Evolutionary conservation across 768 basidiomycete species (phyloP).

Genomic region (Crepidotus variabilis): DNA sequence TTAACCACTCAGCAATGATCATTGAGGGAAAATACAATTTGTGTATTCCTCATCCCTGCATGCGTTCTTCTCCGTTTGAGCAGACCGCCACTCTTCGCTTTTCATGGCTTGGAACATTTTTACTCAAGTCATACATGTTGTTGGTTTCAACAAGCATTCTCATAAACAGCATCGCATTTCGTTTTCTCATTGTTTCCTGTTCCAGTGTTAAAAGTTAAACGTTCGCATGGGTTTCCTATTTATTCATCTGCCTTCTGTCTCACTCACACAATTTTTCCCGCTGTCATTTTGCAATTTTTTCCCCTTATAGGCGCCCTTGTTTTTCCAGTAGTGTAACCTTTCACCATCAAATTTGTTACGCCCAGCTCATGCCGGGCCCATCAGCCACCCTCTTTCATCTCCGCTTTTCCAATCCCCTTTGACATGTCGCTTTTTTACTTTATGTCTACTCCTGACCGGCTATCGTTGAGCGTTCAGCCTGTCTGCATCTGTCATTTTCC

Average conservation of each 20-base stretch:
- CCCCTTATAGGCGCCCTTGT: background rate
- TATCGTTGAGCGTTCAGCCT: background rate
- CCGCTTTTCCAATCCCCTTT: background rate
- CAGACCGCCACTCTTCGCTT: background rate
- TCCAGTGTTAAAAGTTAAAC: background rate
- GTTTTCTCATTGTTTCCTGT: background rate
- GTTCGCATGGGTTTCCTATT: background rate
- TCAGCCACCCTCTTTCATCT: no score
- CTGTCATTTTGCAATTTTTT: background rate
- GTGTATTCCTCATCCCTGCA: background rate
- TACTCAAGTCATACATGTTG: background rate
- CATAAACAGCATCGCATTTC: background rate
- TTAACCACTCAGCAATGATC: conserved; percentile 3
- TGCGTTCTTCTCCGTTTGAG: background rate
- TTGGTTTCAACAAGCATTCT: background rate
- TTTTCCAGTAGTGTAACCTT: conserved; percentile 8
- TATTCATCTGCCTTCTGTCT: background rate
- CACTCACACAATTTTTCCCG: background rate
- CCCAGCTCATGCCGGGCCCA: no score
- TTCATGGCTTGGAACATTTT: background rate
- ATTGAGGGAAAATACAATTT: background rate
- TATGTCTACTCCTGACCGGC: conserved; percentile 6
- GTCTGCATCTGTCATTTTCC: background rate
- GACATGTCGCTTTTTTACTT: conserved; percentile 6
- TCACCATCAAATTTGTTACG: background rate